Evolutionary conservation across 1,139 yeast genomes (phyloP), one percentile per base, ranked within the genome.

Genomic region (Pichia sp.): DNA sequence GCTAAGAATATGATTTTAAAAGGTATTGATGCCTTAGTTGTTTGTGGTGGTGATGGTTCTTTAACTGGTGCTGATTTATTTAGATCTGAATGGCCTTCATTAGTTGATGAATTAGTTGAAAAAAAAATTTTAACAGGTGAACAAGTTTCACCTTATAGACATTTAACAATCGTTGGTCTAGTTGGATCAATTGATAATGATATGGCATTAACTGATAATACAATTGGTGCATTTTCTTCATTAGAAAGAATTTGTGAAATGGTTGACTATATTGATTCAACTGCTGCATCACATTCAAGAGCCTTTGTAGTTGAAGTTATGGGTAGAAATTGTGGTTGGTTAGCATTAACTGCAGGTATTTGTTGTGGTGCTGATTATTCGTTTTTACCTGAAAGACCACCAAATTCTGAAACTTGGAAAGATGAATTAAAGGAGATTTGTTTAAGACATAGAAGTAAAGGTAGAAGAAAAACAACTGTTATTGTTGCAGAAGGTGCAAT

Each of bases 311-410:
- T 92, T 49, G 98, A 92, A 67, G 98, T 92, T 41, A 92, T 92
- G 98, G 98, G 98, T 48, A 81, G 98, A 64, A 96, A 92, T 67
- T 92, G 98, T 72, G 98, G 98, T 51, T 92, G 98, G 98, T 76
- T 92, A 57, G 97, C 95, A 2, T 74, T 92, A 55, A 85, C 89
- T 94, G 90, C 97, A 20, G 97, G 97, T 57, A 78, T 90, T 54
- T 87, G 97, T 30, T 86, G 96, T 32, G 87, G 96, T 53, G 97
- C 98, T 11, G 98, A 92, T 67, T 90, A 79, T 62, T 83, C 90
- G 47, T 82, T 92, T 59, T 84, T 92, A 55, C 98, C 98, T 29
- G 98, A 92, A 66, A 78, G 81, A 61, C 96, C 87, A 36, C 89
- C 87, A 30, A 69, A 70, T 56, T 76, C 80, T 16, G 65, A 68